A percentile compares a stretch with the other conserved stretches of the same genome.
These are phyloP conservation scores for Fusarium subtropicale DNA, from an alignment of 2,329 filamentous ascomycete species.

Conservation along the genomic window DNA sequence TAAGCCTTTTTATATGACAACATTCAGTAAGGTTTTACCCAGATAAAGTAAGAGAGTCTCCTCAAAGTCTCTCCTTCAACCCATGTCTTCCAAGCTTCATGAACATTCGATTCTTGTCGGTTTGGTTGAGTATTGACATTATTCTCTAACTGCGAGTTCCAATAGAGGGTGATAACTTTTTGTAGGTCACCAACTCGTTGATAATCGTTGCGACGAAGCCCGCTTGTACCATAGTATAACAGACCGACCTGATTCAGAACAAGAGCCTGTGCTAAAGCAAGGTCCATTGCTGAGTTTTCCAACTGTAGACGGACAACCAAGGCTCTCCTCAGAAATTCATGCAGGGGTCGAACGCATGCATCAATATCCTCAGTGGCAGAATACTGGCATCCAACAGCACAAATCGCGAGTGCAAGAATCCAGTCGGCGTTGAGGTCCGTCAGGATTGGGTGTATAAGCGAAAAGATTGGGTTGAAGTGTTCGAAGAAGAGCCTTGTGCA, in stretches of 20 bases:
- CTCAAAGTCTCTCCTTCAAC: conserved; percentile 6
- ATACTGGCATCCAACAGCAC: conserved; percentile 44
- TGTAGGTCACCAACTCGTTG: conserved; percentile 2
- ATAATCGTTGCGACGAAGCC: background rate
- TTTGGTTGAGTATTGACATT: background rate
- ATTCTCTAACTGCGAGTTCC: background rate
- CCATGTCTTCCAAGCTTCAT: conserved; percentile 6
- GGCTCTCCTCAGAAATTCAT: conserved; percentile 42
- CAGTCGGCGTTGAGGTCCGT: conserved; percentile 29
- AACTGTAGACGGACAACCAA: conserved; percentile 11
- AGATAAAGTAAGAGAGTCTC: conserved; percentile 23
- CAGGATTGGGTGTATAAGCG: conserved; percentile 45
- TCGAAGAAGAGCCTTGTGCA: conserved; percentile 51
- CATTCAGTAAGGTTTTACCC: background rate
- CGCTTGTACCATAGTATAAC: conserved; percentile 5
- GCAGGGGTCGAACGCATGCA: conserved; percentile 36
- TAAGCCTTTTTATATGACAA: fast-evolving
- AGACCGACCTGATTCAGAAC: conserved; percentile 29
- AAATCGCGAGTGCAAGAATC: conserved; percentile 41
- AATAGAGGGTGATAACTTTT: background rate
- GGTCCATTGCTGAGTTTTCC: background rate
- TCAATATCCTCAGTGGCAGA: conserved; percentile 37
- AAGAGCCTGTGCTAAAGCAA: conserved; percentile 19
- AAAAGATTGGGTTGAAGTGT: conserved; percentile 49
- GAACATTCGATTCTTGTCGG: background rate